Conservation (phyloP, 306 rosid species). For the Prunus salicina region DNA sequence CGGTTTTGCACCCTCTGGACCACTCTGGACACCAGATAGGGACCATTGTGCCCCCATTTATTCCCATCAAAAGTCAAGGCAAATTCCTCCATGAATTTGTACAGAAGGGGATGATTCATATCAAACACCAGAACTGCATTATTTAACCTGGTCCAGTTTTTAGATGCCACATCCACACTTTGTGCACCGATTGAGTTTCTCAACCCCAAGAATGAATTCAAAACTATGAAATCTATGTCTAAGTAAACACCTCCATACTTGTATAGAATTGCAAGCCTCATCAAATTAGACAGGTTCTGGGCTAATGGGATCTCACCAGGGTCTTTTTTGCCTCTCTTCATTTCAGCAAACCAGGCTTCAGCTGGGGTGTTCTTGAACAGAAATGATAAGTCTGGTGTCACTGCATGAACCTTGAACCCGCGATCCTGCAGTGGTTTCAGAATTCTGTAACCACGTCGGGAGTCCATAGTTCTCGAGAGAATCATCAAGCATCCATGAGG, state of each 20-base stretch:
- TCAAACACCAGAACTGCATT: slow-evolving; percentile 80
- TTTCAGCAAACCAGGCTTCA: slow-evolving; percentile 50
- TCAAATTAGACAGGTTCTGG: slow-evolving; percentile 72
- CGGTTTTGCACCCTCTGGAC: slow-evolving; percentile 32
- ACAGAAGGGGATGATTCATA: slow-evolving; percentile 70
- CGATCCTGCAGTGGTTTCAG: slow-evolving; percentile 58
- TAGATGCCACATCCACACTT: slow-evolving; percentile 34
- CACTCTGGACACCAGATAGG: slow-evolving; percentile 80
- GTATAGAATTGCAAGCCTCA: slow-evolving; percentile 62
- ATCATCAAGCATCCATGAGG: slow-evolving; percentile 68
- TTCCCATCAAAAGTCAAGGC: slow-evolving; percentile 70
- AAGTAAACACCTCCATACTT: slow-evolving; percentile 76
- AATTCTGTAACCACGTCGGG: slow-evolving; percentile 38
- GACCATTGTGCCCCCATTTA: slow-evolving; percentile 87
- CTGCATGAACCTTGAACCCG: slow-evolving; percentile 54
- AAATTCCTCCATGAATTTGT: slow-evolving; percentile 64
- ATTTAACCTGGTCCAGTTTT: slow-evolving; percentile 72
- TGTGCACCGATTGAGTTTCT: slow-evolving; percentile 80
- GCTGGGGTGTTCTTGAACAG: slow-evolving; percentile 61
- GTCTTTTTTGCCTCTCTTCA: slow-evolving; percentile 60
- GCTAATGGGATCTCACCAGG: slow-evolving; percentile 80
- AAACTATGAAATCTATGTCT: slow-evolving; percentile 64
- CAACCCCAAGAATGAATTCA: slow-evolving; percentile 48
- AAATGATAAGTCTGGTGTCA: slow-evolving; percentile 61
- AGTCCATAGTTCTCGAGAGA: slow-evolving; percentile 61